A percentile compares a stretch with the other conserved stretches of the same genome.
phyloP scores from a whole-genome alignment of 495 filamentous ascomycete species.

The Podospora pseudoanserina region DNA sequence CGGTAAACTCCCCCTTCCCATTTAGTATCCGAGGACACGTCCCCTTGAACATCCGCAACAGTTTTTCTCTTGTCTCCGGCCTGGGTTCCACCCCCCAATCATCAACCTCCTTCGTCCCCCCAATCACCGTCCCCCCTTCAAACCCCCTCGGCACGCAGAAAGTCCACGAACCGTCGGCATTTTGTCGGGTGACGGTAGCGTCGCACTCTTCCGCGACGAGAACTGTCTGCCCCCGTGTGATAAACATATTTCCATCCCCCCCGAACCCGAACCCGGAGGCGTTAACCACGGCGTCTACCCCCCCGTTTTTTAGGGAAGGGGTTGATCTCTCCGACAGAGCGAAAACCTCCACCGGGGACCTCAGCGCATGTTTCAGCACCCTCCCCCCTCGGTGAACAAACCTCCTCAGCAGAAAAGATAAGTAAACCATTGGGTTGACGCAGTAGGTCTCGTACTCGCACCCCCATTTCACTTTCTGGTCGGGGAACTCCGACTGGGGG shows the following conservation, averaged over 20 bases:
- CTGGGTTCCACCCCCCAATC: constrained; percentile 53
- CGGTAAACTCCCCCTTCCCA: constrained; percentile 27
- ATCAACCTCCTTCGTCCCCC: constrained; percentile 58
- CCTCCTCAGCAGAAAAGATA: constrained; percentile 50
- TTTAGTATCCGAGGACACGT: constrained; percentile 40
- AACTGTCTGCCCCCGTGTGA: constrained; percentile 51
- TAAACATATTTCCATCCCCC: constrained; percentile 52
- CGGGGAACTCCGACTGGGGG: constrained; percentile 39
- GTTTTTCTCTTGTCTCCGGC: constrained; percentile 40
- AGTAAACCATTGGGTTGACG: constrained; percentile 62
- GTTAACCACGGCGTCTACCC: constrained; percentile 54
- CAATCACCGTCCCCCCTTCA: constrained; percentile 59
- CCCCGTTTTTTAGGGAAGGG: constrained; percentile 7
- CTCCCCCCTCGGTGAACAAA: constrained; percentile 51
- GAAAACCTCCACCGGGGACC: constrained; percentile 48
- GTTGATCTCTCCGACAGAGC: constrained; percentile 5
- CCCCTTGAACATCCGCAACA: constrained; percentile 42
- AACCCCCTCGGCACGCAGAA: constrained; percentile 59
- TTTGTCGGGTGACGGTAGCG: constrained; percentile 56
- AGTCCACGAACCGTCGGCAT: constrained; percentile 56
- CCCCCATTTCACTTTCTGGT: constrained; percentile 48
- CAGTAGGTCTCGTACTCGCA: constrained; percentile 56
- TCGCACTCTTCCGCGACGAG: constrained; percentile 42
- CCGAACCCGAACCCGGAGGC: constrained; percentile 56
- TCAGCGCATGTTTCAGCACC: constrained; percentile 41